Evolutionary conservation across 345 rosid species (phyloP).

Genomic region (Arabis alpina): DNA sequence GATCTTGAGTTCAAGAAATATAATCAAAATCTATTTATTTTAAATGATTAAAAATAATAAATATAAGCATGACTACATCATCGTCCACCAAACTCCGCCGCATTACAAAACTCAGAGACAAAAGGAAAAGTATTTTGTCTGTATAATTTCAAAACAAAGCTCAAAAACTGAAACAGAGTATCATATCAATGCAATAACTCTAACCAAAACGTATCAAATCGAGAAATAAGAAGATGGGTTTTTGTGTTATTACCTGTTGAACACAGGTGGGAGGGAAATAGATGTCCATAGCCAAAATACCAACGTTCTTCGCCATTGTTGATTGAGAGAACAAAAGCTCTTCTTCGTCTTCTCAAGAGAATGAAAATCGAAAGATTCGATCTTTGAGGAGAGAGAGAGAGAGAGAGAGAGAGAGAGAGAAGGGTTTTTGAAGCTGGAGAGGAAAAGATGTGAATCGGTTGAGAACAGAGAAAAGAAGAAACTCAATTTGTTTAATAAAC

Average conservation of each 20-base stretch:
- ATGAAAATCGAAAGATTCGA: conserved; percentile 19
- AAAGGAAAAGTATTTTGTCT: conserved; percentile 12
- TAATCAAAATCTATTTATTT: not conserved
- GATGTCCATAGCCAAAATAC: conserved; percentile 92
- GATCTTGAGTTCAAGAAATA: conserved; percentile 22
- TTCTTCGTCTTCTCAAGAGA: not conserved
- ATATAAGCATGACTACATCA: not conserved
- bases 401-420: conserved; percentile 33
- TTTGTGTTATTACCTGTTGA: conserved; percentile 65
- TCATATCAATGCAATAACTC: conserved; percentile 22
- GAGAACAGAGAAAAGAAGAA: conserved; percentile 26
- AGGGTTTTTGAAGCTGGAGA: conserved; percentile 23
- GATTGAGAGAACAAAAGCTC: not conserved
- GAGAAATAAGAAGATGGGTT: not conserved
- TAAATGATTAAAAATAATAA: not conserved
- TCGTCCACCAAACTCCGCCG: conserved; percentile 35
- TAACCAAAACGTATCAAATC: not conserved
- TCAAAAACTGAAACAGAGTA: conserved; percentile 4
- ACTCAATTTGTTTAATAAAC: conserved; percentile 34
- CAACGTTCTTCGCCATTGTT: conserved; percentile 94
- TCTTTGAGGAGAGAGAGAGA: conserved; percentile 14
- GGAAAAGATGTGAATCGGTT: conserved; percentile 32
- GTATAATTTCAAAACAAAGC: not conserved
- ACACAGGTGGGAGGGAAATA: conserved; percentile 97
- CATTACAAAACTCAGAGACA: conserved; percentile 35